Conservation (phyloP, 805 yeast species). For the Huiozyma naganishii region DNA sequence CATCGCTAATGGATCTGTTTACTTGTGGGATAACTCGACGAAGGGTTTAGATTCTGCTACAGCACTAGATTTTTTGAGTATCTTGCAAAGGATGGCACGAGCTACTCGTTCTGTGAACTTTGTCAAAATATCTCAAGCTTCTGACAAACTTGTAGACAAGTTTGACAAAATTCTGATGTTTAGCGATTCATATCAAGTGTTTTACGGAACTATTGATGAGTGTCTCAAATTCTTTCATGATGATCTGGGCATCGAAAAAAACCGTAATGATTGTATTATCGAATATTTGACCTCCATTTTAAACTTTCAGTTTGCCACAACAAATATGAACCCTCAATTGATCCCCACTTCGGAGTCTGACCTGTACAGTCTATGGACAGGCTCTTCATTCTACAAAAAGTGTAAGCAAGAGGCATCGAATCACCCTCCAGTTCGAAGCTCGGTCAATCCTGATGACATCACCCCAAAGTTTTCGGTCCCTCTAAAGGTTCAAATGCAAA, state of each 20-base stretch:
- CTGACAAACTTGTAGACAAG: slow-evolving; percentile 37
- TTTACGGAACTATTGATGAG: slow-evolving; percentile 33
- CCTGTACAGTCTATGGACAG: slow-evolving; percentile 32
- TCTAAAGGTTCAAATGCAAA: slow-evolving; percentile 33
- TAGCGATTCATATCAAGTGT: slow-evolving; percentile 39
- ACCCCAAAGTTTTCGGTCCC: slow-evolving; percentile 11
- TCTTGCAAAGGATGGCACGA: slow-evolving; percentile 33
- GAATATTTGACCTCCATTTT: slow-evolving; percentile 52
- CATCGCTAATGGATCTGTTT: slow-evolving; percentile 35
- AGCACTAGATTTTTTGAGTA: slow-evolving; percentile 37
- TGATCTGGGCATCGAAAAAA: slow-evolving; percentile 39
- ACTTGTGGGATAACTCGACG: slow-evolving; percentile 45
- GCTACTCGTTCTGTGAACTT: slow-evolving; percentile 33
- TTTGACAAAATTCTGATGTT: slow-evolving; percentile 39
- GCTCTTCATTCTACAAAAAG: slow-evolving; percentile 18
- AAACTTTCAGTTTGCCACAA: slow-evolving; percentile 23
- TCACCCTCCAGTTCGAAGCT: slow-evolving; percentile 20
- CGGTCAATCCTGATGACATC: slow-evolving; percentile 18
- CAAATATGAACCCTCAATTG: neutral
- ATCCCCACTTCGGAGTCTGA: slow-evolving; percentile 32
- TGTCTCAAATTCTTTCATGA: slow-evolving; percentile 39
- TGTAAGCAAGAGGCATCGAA: slow-evolving; percentile 16
- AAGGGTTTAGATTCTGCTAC: slow-evolving; percentile 43
- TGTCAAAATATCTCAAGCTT: slow-evolving; percentile 40
- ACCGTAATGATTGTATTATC: slow-evolving; percentile 50